phyloP scores from a whole-genome alignment of 495 filamentous ascomycete species.

The Penicillium mononematosum region DNA sequence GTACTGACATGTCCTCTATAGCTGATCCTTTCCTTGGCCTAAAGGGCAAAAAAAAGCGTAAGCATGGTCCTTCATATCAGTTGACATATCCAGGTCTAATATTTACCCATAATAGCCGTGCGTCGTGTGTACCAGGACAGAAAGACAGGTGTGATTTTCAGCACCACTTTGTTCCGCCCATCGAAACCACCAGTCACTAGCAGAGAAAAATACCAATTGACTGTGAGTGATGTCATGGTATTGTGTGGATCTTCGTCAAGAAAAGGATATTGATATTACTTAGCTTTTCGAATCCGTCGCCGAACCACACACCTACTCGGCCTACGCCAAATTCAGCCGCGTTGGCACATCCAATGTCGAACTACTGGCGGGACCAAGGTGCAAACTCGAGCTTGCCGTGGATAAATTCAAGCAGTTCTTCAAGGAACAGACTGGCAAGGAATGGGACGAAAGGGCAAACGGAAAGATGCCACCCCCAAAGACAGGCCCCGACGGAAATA shows the following conservation, averaged over 20 bases:
- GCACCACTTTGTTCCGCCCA: conserved; percentile 21
- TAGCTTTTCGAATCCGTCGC: conserved; percentile 55
- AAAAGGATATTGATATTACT: conserved; percentile 1
- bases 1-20: conserved; percentile 3
- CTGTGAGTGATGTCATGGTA: conserved; percentile 23
- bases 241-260: neutral
- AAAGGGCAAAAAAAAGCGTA: conserved; percentile 6
- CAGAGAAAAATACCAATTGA: conserved; percentile 20
- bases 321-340: conserved; percentile 37
- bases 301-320: conserved; percentile 46
- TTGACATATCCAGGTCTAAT: neutral
- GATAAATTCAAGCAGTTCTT: conserved; percentile 57
- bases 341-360: conserved; percentile 26
- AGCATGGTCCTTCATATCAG: neutral
- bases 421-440: conserved; percentile 48
- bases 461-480: conserved; percentile 17
- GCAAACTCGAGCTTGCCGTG: conserved; percentile 37
- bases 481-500: conserved; percentile 26
- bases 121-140: conserved; percentile 28
- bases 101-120: conserved; percentile 16
- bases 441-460: conserved; percentile 52
- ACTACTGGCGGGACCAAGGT: conserved; percentile 34
- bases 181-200: neutral
- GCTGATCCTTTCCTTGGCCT: conserved; percentile 4
- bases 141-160: conserved; percentile 16